A percentile compares a stretch with the other conserved stretches of the same genome.
phyloP scores from a whole-genome alignment of 2,329 filamentous ascomycete genomes.

The Cercospora sp. region DNA sequence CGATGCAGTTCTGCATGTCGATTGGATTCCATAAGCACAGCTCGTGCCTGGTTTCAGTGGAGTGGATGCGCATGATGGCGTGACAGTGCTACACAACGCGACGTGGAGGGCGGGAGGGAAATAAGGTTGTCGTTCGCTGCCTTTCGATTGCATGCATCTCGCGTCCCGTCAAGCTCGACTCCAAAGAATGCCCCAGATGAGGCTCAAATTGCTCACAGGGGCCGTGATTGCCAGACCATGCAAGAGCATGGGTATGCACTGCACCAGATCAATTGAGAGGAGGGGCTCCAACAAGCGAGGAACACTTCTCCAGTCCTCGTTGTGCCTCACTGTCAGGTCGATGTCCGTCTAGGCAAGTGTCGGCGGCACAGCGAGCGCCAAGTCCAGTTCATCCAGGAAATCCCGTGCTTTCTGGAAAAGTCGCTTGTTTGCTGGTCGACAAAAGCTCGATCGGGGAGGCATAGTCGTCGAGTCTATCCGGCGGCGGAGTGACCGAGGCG shows the following conservation, averaged over 20 bases:
- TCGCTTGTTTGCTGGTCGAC: neutral
- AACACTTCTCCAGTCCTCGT: neutral
- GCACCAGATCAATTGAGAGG: neutral
- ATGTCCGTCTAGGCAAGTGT: no score
- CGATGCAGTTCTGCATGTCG: neutral
- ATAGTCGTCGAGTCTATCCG: neutral
- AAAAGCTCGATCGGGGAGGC: neutral
- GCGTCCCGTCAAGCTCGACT: neutral
- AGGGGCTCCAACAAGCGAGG: neutral
- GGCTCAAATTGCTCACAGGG: conserved; percentile 7
- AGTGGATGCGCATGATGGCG: neutral
- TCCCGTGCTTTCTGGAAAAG: neutral
- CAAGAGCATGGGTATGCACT: neutral
- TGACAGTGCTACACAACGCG: neutral
- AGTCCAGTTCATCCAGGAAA: neutral
- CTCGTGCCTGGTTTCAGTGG: neutral
- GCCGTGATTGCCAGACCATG: neutral
- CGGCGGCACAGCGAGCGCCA: neutral
- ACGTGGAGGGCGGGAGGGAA: neutral
- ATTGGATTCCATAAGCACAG: neutral
- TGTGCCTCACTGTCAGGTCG: neutral
- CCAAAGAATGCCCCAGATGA: neutral
- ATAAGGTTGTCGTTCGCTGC: neutral
- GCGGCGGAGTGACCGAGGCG: no score
- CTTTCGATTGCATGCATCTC: neutral